Base-by-base conservation (phyloP, 140 eudicot species). In the Senecio squalidus region DNA sequence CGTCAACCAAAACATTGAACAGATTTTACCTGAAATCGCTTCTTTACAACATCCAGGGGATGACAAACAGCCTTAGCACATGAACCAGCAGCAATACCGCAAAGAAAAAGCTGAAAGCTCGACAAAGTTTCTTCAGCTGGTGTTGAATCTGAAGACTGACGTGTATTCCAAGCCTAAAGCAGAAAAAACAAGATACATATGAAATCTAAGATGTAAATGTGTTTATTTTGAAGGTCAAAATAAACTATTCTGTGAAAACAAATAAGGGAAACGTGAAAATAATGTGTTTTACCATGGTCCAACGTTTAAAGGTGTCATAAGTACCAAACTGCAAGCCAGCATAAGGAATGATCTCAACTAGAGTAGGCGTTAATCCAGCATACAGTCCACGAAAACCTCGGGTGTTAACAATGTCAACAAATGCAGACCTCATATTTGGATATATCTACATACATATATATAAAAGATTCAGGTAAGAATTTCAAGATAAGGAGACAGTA, bases 291-390 rank as follows among this genome's bases (percentile, higher is more conserved):
- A 92, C 96, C 96, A 83, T 84, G 22, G 84, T 64, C 98, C 96
- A 92, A 21, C 98, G 96, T 73, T 92, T 92, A 34, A 92, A 87
- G 9, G 96, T 81, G 53, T 92, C 98, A 47, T 87, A 92, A 13
- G 96, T 87, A 57, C 98, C 98, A 71, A 92, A 92, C 68, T 92
- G 98, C 62, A 92, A 75, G 16, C 98, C 98, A 47, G 98, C 98
- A 68, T 92, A 92, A 39, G 98, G 98, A 62, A 84, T 60, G 34
- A 92, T 92, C 74, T 92, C 96, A 60, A 92, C 80, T 16, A 92
- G 76, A 22, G 98, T 92, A 25, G 98, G 98, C 3, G 93, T 60
- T 58, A 92, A 56, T 55, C 98, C 98, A 70, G 95, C 86, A 75
- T 92, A 92, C 62, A 92, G 25, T 60, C 98, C 98, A 67, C 75